phyloP scores from a whole-genome alignment of 495 filamentous ascomycete genomes.

The Neurospora terricola region DNA sequence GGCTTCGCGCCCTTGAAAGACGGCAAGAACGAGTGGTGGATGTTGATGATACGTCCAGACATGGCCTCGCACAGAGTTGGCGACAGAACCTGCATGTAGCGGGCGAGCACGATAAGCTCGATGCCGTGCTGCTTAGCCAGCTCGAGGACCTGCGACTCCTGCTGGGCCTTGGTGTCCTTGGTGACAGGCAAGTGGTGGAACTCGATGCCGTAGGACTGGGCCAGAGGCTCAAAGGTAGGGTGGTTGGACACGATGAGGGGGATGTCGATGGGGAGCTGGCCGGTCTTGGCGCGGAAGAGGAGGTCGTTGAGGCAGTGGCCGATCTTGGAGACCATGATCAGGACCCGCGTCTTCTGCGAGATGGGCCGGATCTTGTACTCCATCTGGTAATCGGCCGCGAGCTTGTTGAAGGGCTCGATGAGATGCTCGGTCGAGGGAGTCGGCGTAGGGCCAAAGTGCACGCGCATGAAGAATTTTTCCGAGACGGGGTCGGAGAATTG shows the following conservation, averaged over 20 bases:
- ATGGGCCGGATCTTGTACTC: constrained; percentile 53
- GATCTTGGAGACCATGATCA: constrained; percentile 78
- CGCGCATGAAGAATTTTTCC: constrained; percentile 67
- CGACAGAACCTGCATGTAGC: constrained; percentile 75
- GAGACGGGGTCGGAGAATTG: constrained; percentile 61
- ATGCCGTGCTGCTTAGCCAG: constrained; percentile 52
- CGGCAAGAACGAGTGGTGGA: constrained; percentile 71
- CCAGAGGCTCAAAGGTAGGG: constrained; percentile 56
- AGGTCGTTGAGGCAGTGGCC: constrained; percentile 73
- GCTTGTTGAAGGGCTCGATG: constrained; percentile 40
- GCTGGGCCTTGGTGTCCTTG: constrained; percentile 54
- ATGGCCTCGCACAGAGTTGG: constrained; percentile 60
- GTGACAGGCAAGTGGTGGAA: constrained; percentile 67
- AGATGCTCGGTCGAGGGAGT: constrained; percentile 32
- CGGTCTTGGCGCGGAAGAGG: constrained; percentile 58
- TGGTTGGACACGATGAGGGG: constrained; percentile 66
- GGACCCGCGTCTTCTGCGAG: constrained; percentile 52
- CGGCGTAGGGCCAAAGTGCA: constrained; percentile 50
- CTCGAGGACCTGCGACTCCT: constrained; percentile 56
- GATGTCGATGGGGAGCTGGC: constrained; percentile 56
- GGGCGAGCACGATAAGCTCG: constrained; percentile 66
- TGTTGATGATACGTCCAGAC: constrained; percentile 71
- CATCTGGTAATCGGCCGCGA: constrained; percentile 48
- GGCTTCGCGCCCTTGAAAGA: constrained; percentile 74
- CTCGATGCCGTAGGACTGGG: constrained; percentile 57